These are phyloP conservation scores for Pseudoneurospora amorphoporcata DNA, from an alignment of 495 filamentous ascomycete genomes.

Conservation along the genomic window DNA sequence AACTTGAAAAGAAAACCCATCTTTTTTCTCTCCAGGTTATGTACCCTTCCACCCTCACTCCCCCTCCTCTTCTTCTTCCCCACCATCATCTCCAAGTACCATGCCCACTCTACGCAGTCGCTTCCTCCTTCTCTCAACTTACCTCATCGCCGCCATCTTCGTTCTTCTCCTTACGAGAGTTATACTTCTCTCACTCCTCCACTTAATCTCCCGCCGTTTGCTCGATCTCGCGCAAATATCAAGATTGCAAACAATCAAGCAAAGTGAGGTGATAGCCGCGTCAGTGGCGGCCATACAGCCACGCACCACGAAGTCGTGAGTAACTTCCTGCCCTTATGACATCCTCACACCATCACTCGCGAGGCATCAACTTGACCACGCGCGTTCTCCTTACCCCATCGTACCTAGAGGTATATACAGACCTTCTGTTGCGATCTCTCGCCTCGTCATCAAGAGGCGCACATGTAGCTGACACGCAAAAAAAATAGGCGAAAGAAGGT, in stretches of 20 bases:
- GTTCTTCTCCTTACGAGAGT: not conserved
- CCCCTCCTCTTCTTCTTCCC: not conserved
- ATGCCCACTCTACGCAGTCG: too few relatives aligned
- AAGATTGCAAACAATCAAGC: not conserved
- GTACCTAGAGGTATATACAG: not conserved
- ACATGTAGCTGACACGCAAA: not conserved
- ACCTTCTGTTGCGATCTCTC: not conserved
- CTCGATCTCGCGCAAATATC: not conserved
- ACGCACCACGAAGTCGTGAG: not conserved
- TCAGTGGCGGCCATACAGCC: not conserved
- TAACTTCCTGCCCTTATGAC: not conserved
- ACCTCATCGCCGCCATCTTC: too few relatives aligned
- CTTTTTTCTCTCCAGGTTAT: too few relatives aligned
- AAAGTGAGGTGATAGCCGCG: not conserved
- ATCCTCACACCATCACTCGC: not conserved
- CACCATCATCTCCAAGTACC: not conserved
- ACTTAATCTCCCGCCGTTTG: not conserved
- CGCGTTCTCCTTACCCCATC: not conserved
- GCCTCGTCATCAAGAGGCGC: not conserved
- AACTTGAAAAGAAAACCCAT: not conserved
- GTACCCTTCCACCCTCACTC: not conserved
- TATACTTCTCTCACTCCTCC: not conserved
- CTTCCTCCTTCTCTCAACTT: too few relatives aligned
- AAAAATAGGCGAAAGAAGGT: slow-evolving; percentile 17
- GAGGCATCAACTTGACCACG: not conserved